A percentile compares a stretch with the other conserved stretches of the same genome.
phyloP scores from a whole-genome alignment of 192 early-diverging fungal genomes.

The Spinellus fusiger region DNA sequence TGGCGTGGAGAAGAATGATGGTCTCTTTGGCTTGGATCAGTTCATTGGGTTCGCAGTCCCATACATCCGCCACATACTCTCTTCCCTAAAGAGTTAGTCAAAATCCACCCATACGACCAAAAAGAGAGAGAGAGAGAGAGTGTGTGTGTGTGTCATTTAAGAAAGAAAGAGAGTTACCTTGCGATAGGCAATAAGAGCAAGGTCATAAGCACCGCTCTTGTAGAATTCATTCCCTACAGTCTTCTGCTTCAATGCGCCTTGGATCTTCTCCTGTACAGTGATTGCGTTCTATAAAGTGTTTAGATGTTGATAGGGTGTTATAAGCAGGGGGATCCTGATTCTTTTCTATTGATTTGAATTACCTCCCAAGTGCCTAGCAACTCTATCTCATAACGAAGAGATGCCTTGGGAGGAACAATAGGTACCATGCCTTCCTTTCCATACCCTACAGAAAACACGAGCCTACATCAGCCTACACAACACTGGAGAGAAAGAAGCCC shows the following conservation, averaged over 20 bases:
- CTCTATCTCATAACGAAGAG: background rate
- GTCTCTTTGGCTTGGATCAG: conserved; percentile 12
- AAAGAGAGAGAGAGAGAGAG: background rate
- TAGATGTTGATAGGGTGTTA: background rate
- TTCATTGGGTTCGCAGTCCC: conserved; percentile 19
- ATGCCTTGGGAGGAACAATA: background rate
- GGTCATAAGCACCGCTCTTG: conserved; percentile 23
- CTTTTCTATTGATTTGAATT: too few relatives aligned
- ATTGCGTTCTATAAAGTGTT: background rate
- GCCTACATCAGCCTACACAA: background rate
- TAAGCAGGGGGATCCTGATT: background rate
- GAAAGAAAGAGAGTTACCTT: conserved; percentile 22
- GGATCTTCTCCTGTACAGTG: background rate
- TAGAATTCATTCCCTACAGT: conserved; percentile 35
- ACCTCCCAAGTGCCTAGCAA: background rate
- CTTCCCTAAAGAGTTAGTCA: background rate
- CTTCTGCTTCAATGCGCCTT: conserved; percentile 26
- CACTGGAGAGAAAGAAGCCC: background rate
- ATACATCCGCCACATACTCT: conserved; percentile 14
- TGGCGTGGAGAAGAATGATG: conserved; percentile 24
- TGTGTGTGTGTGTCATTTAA: too few relatives aligned
- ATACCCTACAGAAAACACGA: background rate
- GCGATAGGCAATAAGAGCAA: conserved; percentile 28
- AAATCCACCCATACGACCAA: background rate
- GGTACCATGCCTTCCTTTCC: background rate